phyloP scores from a whole-genome alignment of 805 yeast species.

The Saccharomycopsis guyanensis region DNA sequence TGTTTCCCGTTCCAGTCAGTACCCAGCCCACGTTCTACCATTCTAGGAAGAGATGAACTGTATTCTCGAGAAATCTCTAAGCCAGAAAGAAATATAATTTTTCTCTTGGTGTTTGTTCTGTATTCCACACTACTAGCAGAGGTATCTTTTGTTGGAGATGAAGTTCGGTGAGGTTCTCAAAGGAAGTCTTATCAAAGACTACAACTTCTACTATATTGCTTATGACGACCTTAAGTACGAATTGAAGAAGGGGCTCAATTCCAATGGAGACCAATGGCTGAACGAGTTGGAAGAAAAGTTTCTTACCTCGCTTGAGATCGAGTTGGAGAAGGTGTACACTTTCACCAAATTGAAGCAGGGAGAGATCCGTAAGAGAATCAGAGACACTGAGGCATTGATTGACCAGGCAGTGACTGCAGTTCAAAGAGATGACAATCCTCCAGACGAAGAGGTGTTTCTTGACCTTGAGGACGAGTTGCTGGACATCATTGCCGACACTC shows the following conservation, averaged over 20 bases:
- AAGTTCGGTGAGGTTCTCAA: constrained; percentile 93
- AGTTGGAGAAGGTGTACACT: constrained; percentile 86
- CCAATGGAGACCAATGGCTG: constrained; percentile 58
- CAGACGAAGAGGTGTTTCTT: constrained; percentile 62
- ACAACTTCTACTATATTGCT: constrained; percentile 81
- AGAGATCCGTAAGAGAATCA: constrained; percentile 79
- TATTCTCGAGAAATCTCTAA: too few relatives aligned
- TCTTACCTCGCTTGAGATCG: constrained; percentile 64
- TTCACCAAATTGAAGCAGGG: constrained; percentile 84
- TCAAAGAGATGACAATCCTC: constrained; percentile 34
- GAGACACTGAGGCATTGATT: constrained; percentile 70
- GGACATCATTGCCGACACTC: constrained; percentile 94
- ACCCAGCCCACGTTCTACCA: too few relatives aligned
- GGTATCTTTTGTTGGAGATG: constrained; percentile 44
- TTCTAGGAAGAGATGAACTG: too few relatives aligned
- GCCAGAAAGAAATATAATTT: too few relatives aligned
- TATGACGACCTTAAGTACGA: constrained; percentile 87
- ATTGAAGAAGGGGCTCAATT: constrained; percentile 58
- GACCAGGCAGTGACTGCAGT: constrained; percentile 54
- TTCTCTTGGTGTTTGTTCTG: too few relatives aligned
- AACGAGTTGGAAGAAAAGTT: constrained; percentile 77
- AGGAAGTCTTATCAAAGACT: constrained; percentile 82
- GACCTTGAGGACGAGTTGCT: constrained; percentile 67
- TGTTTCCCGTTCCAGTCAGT: too few relatives aligned
- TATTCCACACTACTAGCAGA: too few relatives aligned